Evolutionary conservation across 1,284 basidiomycete genomes (phyloP).

Genomic region (Polyporus tsugae): DNA sequence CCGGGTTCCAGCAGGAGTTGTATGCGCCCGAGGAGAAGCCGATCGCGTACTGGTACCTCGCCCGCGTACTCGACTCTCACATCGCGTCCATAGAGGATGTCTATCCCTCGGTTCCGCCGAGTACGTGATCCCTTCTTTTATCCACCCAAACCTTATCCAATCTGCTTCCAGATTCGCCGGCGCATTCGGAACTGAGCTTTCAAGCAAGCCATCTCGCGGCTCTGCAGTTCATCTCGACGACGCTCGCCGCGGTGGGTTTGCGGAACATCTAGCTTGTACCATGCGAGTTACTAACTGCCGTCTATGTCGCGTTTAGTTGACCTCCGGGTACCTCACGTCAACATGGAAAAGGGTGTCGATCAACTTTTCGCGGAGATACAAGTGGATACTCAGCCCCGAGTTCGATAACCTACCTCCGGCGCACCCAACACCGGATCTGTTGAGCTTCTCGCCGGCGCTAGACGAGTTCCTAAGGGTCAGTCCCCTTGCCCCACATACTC

Average conservation of each 20-base stretch:
- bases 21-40: slow-evolving; percentile 73
- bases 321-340: slow-evolving; percentile 43
- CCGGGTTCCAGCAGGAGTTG: slow-evolving; percentile 81
- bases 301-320: slow-evolving; percentile 39
- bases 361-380: slow-evolving; percentile 71
- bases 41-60: slow-evolving; percentile 79
- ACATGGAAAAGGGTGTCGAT: slow-evolving; percentile 49
- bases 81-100: slow-evolving; percentile 61
- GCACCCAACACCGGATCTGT: slow-evolving; percentile 30
- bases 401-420: slow-evolving; percentile 32
- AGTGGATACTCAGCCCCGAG: slow-evolving; percentile 73
- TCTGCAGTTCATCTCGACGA: slow-evolving; percentile 47
- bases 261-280: slow-evolving; percentile 28
- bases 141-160: background rate
- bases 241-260: slow-evolving; percentile 46
- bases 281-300: background rate
- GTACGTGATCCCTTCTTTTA: slow-evolving; percentile 38
- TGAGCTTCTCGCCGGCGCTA: slow-evolving; percentile 18
- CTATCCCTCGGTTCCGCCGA: slow-evolving; percentile 46
- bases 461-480: slow-evolving; percentile 21
- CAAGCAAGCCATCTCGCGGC: slow-evolving; percentile 59
- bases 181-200: slow-evolving; percentile 56
- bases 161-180: slow-evolving; percentile 48
- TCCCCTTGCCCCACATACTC: background rate
- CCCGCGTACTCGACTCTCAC: slow-evolving; percentile 63